Percentiles rank a stretch among this genome's conserved stretches.
Evolutionary conservation across 768 basidiomycete species (phyloP).

Genomic region (Dictyophora rubrovolvata): DNA sequence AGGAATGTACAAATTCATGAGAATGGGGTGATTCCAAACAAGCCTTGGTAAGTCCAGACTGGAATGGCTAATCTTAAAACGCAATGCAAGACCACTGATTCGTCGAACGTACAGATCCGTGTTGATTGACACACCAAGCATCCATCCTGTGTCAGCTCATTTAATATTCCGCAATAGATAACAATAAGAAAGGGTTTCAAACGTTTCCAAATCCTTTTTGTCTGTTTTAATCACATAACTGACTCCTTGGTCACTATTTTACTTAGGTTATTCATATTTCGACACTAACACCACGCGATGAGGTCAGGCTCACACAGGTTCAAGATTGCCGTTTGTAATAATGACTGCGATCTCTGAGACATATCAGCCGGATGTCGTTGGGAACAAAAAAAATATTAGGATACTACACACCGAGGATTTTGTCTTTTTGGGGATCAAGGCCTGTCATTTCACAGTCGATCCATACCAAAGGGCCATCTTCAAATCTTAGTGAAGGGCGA

Average conservation of each 20-base stretch:
- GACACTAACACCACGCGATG: neutral
- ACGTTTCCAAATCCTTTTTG: constrained; percentile 62
- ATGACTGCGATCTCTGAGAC: constrained; percentile 37
- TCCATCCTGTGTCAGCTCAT: constrained; percentile 50
- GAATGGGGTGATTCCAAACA: constrained; percentile 66
- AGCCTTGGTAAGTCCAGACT: constrained; percentile 77
- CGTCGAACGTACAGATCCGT: constrained; percentile 46
- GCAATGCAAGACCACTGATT: neutral
- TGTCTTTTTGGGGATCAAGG: constrained; percentile 53
- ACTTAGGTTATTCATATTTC: neutral
- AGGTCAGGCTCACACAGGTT: constrained; percentile 36
- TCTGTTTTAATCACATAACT: constrained; percentile 66
- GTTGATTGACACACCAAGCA: constrained; percentile 79
- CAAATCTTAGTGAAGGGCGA: constrained; percentile 29
- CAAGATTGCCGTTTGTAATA: constrained; percentile 78
- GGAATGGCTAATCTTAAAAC: constrained; percentile 2
- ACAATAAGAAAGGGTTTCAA: constrained; percentile 16
- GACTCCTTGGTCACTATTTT: constrained; percentile 55
- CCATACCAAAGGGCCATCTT: constrained; percentile 69
- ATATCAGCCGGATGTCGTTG: neutral
- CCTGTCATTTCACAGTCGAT: constrained; percentile 88
- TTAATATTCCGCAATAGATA: neutral
- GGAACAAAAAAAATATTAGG: neutral
- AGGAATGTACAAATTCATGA: constrained; percentile 44
- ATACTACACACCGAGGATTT: constrained; percentile 56